Evolutionary conservation across 2,329 filamentous ascomycete genomes (phyloP), one percentile per base, ranked within the genome.

Genomic region (Phyllosticta citriasiana): DNA sequence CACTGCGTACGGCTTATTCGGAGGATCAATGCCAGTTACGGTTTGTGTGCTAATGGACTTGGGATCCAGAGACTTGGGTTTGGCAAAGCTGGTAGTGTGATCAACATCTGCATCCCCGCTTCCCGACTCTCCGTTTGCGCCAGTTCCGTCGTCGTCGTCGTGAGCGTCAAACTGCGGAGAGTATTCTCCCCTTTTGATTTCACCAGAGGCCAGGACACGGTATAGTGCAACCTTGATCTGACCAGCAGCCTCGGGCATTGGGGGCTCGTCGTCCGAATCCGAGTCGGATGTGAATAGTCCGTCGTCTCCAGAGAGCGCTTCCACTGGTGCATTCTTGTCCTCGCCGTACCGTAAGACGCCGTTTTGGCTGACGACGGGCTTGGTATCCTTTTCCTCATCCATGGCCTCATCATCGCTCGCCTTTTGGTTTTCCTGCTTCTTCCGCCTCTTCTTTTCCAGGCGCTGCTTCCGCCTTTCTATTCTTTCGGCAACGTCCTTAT

Each of bases 171-270:
- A 97, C 70, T 97, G 94, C 12, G 94, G 94, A 1, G 92, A 96
- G 74, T 97, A 99, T 75, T 99, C 94, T 65, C 94, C 94, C 71
- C 92, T 90, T 77, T 97, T 97, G 71, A 99, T 96, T 74, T 97
- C 94, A 14, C 94, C 94, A 6, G 91, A 96, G 1, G 94, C 94
- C 54, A 97, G 80, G 8, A 99, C 94, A 27, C 94, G 86, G 75
- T 97, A 97, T 78, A 99, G 86, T 64, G 93, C 91, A 19, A 99
- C 91, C 77, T 97, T 97, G 78, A 99, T 99, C 77, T 99, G 94
- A 9, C 94, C 94, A 4, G 94, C 89, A 10, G 94, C 91, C 79
- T 97, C 94, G 12, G 93, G 91, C 62, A 85, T 80, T 1, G 90
- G 89, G 67, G 93, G 90, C 73, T 97, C 91, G 67, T 93, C 89